phyloP scores from a whole-genome alignment of 371 early-diverging fungal genomes.

The Rhizopus sp. region DNA sequence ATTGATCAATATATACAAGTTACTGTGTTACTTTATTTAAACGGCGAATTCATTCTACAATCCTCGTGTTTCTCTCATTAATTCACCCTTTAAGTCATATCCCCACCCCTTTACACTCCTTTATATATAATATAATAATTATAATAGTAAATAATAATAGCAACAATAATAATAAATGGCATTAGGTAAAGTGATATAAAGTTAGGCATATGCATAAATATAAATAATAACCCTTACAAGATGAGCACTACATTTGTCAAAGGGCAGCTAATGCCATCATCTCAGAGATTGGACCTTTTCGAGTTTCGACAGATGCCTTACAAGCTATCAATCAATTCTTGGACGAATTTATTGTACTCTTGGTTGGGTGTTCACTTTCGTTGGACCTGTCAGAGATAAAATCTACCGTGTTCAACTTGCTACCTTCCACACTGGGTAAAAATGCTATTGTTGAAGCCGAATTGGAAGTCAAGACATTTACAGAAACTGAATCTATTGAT shows the following conservation, averaged over 20 bases:
- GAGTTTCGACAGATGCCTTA: slow-evolving; percentile 64
- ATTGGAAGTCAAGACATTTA: slow-evolving; percentile 64
- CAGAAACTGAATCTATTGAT: slow-evolving; percentile 58
- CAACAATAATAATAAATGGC: slow-evolving; percentile 8
- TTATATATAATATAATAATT: neutral
- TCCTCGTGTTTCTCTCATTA: neutral
- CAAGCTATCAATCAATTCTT: slow-evolving; percentile 64
- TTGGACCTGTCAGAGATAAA: slow-evolving; percentile 61
- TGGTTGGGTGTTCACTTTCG: slow-evolving; percentile 56
- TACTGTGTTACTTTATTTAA: slow-evolving; percentile 3
- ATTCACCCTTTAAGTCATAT: neutral
- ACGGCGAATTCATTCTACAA: slow-evolving; percentile 2
- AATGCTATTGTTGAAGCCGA: slow-evolving; percentile 71
- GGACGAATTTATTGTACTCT: slow-evolving; percentile 60
- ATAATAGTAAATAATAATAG: neutral
- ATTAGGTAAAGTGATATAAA: slow-evolving; percentile 10
- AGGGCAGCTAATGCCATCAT: slow-evolving; percentile 71
- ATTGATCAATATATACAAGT: neutral
- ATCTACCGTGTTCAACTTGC: slow-evolving; percentile 46
- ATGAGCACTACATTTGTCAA: slow-evolving; percentile 66
- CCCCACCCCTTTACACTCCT: neutral
- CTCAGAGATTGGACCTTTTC: slow-evolving; percentile 62
- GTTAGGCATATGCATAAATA: neutral
- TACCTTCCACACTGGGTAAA: slow-evolving; percentile 64
- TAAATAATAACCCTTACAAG: slow-evolving; percentile 13